Evolutionary conservation across 2,329 filamentous ascomycete genomes (phyloP), one percentile per base, ranked within the genome.

Genomic region (Massarina eburnea): DNA sequence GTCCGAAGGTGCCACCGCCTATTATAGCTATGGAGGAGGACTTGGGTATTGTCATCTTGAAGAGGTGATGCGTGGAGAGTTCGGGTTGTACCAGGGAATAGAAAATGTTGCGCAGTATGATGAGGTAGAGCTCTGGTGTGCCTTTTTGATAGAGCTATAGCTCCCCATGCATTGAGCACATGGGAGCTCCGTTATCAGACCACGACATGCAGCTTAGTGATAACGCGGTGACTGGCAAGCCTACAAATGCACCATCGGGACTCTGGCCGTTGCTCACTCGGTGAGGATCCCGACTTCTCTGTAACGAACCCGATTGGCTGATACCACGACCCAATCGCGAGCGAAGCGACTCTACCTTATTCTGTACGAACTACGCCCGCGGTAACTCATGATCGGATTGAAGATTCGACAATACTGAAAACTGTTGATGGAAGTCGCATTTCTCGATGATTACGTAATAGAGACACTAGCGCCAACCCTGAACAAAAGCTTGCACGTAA

Each of bases 1-100:
- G 48, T 3, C 65, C 64, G 14, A 64, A 67, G 3, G 63, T 61
- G 40, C 65, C 64, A 18, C 51, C 59, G 15, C 61, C 61, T n/a
- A 67, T 43, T 9, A 67, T 59, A 39, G 54, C 50, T 42, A 67
- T 61, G 15, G 56, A 52, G 6, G 58, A 54, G 38, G 45, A 47
- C 40, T 58, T 64, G 10, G 55, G 55, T 20, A 55, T 30, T 2
- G 22, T 26, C 61, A 64, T 64, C 9, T 9, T 49, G 32, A 20
- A 14, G 3, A 21, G n/a, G 18, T n/a, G 14, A 30, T 30, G 7
- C 5, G 1, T 17, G 14, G 21, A 17, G 8, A 6, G 12, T 10
- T 10, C n/a, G 15, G 17, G n/a, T n/a, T n/a, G n/a, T 30, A 30
- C 12, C 4, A 19, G 15, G 44, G 14, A 21, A 18, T 37, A 22